phyloP scores from a whole-genome alignment of 2,329 filamentous ascomycete species.

The Knufia fluminis region DNA sequence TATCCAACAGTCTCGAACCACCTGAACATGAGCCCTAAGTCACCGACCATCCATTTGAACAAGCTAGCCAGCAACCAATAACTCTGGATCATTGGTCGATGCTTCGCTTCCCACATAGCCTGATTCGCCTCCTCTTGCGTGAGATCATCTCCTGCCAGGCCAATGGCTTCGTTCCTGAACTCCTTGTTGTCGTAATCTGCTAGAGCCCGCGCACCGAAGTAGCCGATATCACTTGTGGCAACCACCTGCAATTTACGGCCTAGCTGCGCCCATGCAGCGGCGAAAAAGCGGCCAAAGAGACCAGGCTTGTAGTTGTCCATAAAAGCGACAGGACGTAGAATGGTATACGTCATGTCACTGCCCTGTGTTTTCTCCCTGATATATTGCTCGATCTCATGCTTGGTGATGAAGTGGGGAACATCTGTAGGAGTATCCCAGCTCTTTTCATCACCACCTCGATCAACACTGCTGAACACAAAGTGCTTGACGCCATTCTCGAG shows the following conservation, averaged over 20 bases:
- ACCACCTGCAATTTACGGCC: slow-evolving; percentile 37
- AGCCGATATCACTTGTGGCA: slow-evolving; percentile 42
- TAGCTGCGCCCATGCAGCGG: slow-evolving; percentile 35
- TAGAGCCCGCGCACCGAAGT: slow-evolving; percentile 43
- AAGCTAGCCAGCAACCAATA: slow-evolving; percentile 16
- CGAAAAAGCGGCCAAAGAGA: slow-evolving; percentile 42
- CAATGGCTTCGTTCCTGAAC: slow-evolving; percentile 38
- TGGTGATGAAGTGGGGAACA: slow-evolving; percentile 54
- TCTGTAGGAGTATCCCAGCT: slow-evolving; percentile 45
- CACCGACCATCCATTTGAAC: slow-evolving; percentile 22
- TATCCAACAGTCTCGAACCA: slow-evolving; percentile 45
- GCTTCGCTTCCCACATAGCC: slow-evolving; percentile 40
- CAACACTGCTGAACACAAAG: slow-evolving; percentile 57
- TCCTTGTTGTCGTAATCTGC: slow-evolving; percentile 30
- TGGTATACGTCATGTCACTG: slow-evolving; percentile 49
- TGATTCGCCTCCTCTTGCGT: slow-evolving; percentile 37
- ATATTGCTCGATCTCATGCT: slow-evolving; percentile 54
- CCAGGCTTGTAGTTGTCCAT: slow-evolving; percentile 47
- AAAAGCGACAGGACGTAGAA: slow-evolving; percentile 54
- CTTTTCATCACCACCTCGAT: slow-evolving; percentile 49
- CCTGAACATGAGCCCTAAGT: slow-evolving; percentile 40
- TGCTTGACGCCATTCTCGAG: slow-evolving; percentile 47
- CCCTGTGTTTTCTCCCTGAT: slow-evolving; percentile 39
- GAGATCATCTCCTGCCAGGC: slow-evolving; percentile 46
- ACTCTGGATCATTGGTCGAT: slow-evolving; percentile 33